Base-by-base conservation (phyloP, 2,329 filamentous ascomycete genomes). In the Davidsoniella australis region DNA sequence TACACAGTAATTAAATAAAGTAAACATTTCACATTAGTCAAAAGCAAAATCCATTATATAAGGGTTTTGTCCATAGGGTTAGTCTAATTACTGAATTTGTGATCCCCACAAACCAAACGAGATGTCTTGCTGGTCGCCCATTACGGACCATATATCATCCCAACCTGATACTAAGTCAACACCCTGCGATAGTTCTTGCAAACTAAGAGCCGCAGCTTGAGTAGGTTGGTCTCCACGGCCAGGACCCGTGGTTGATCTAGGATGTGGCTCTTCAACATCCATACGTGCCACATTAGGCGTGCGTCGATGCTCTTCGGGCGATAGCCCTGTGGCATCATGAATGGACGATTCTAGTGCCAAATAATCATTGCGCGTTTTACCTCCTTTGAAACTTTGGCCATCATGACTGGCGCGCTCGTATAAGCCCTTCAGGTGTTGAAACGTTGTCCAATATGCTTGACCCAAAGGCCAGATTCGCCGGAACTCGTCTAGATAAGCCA, bases 1-100 rank as follows among this genome's bases (percentile, higher is more conserved):
- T 64, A 67, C 43, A 59, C 61, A 42, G 17, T 42, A 8, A 42
- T 18, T n/a, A 18, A n/a, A 42, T 23, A 23, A 5, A 18, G 17
- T 12, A 18, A 5, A 42, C 8, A 42, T 7, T 14, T 41, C 16
- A 41, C 8, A 41, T 41, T 17, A 9, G 17, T 17, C 17, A 17
- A 17, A 17, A 10, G 17, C 8, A 41, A 2, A 5, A 41, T 14
- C n/a, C 8, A n/a, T 17, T 41, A 20, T 41, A 41, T 18, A 20
- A 23, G 20, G 20, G 20, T 23, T 23, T 5, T 4, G 20, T 23
- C 20, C 20, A 5, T 5, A 23, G 8, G 29, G 29, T 12, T 33
- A 12, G 6, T 33, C 5, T 33, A 4, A 10, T 12, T 9, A 33
- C 29, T 33, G 12, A 12, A 33, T 33, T 9, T 33, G 29, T 33